A percentile compares a stretch with the other conserved stretches of the same genome.
phyloP scores from a whole-genome alignment of 164 flowering plant species.

The Echeveria elegans region DNA sequence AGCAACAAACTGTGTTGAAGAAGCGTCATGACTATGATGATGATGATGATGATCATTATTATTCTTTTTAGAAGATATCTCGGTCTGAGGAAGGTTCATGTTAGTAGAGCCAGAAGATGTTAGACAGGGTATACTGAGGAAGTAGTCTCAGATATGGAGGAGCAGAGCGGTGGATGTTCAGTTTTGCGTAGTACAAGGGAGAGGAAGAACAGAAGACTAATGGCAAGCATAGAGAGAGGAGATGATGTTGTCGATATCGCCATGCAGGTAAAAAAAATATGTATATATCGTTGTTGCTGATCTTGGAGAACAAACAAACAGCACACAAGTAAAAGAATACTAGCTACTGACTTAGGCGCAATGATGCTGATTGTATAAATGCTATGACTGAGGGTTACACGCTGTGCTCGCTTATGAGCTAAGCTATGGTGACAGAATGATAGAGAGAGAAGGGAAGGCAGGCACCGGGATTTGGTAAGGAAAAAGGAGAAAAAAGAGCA shows the following conservation, averaged over 20 bases:
- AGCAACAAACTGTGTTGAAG: not conserved
- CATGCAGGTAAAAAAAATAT: slow-evolving; percentile 3
- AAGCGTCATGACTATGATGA: not conserved
- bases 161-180: not conserved
- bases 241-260: not conserved
- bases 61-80: not conserved
- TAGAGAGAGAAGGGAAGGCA: not conserved
- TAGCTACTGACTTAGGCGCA: not conserved
- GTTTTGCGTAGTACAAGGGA: not conserved
- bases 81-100: not conserved
- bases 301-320: no score
- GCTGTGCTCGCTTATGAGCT: not conserved
- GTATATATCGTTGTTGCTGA: not conserved
- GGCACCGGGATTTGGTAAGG: not conserved
- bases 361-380: not conserved
- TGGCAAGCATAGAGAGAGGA: not conserved
- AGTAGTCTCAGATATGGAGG: not conserved
- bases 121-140: not conserved
- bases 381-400: not conserved
- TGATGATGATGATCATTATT: not conserved
- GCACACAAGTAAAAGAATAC: no score
- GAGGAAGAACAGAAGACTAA: not conserved
- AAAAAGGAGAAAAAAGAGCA: not conserved
- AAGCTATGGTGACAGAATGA: slow-evolving; percentile 2
- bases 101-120: not conserved